Evolutionary conservation across 495 filamentous ascomycete species (phyloP).

Genomic region (Neurospora tetraspora): DNA sequence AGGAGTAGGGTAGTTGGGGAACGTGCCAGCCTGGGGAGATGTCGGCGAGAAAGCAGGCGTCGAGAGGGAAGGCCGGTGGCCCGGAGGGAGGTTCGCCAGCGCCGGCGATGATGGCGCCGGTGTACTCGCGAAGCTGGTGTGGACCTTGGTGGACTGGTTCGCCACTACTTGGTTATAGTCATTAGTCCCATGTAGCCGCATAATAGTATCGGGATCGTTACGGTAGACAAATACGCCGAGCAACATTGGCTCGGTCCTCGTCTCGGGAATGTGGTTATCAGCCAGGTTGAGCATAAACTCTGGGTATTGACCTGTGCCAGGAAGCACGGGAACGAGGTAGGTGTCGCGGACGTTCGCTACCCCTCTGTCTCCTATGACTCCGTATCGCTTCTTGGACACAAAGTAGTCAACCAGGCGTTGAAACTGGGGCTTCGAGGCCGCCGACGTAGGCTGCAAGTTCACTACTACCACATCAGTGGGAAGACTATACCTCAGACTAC

Average conservation of each 20-base stretch:
- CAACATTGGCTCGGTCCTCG: conserved; percentile 57
- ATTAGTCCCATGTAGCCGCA: conserved; percentile 26
- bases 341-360: conserved; percentile 64
- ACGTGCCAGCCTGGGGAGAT: conserved; percentile 30
- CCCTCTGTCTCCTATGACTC: conserved; percentile 63
- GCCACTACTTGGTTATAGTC: conserved; percentile 15
- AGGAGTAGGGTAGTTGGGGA: conserved; percentile 22
- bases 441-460: conserved; percentile 46
- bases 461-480: conserved; percentile 67
- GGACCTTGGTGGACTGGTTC: conserved; percentile 2
- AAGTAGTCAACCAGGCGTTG: conserved; percentile 73
- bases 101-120: conserved; percentile 16
- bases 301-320: conserved; percentile 44
- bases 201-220: conserved; percentile 33
- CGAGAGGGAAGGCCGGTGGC: conserved; percentile 27
- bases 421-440: conserved; percentile 47
- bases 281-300: conserved; percentile 72
- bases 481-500: conserved; percentile 60
- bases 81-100: conserved; percentile 7
- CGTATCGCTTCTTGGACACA: conserved; percentile 62
- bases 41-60: conserved; percentile 40
- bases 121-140: conserved; percentile 10
- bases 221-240: conserved; percentile 70
- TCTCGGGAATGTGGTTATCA: conserved; percentile 58
- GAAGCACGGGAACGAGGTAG: conserved; percentile 65